Conservation (phyloP, 371 early-diverging fungal species). For the Apophysomyces ossiformis region DNA sequence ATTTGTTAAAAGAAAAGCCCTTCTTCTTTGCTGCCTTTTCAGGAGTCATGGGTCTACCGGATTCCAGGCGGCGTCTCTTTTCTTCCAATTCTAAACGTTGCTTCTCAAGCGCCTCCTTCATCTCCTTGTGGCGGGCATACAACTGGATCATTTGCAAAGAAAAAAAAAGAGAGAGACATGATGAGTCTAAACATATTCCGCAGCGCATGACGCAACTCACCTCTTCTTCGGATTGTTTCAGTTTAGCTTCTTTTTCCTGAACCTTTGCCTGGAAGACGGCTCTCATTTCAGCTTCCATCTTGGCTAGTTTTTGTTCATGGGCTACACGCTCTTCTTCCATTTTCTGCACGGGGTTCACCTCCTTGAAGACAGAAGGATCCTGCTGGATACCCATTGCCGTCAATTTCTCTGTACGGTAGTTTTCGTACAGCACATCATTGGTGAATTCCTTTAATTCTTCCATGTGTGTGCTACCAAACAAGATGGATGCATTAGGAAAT, state of each 20-base stretch:
- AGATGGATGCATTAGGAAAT: not conserved
- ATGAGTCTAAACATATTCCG: too few species aligned
- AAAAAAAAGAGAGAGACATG: too few species aligned
- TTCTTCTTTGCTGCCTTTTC: slow-evolving; percentile 84
- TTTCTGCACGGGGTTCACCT: slow-evolving; percentile 89
- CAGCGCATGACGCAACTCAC: slow-evolving; percentile 29
- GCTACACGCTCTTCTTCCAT: slow-evolving; percentile 91
- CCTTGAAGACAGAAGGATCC: slow-evolving; percentile 80
- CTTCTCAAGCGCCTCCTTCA: slow-evolving; percentile 95
- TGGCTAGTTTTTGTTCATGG: slow-evolving; percentile 94
- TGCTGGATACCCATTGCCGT: slow-evolving; percentile 82
- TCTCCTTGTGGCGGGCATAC: slow-evolving; percentile 94
- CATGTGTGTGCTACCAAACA: slow-evolving; percentile 73
- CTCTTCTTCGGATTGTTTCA: slow-evolving; percentile 97
- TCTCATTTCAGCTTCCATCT: slow-evolving; percentile 98
- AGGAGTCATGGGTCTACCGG: slow-evolving; percentile 84
- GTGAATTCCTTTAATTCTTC: slow-evolving; percentile 94
- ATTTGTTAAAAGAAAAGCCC: slow-evolving; percentile 76
- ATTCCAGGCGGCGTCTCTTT: slow-evolving; percentile 88
- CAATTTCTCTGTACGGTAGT: slow-evolving; percentile 93
- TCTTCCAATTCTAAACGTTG: slow-evolving; percentile 93
- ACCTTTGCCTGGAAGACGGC: slow-evolving; percentile 98
- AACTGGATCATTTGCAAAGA: slow-evolving; percentile 44
- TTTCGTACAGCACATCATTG: slow-evolving; percentile 93
- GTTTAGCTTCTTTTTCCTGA: slow-evolving; percentile 95